Evolutionary conservation across 768 basidiomycete species (phyloP).

Genomic region (Suillus hirtellus): DNA sequence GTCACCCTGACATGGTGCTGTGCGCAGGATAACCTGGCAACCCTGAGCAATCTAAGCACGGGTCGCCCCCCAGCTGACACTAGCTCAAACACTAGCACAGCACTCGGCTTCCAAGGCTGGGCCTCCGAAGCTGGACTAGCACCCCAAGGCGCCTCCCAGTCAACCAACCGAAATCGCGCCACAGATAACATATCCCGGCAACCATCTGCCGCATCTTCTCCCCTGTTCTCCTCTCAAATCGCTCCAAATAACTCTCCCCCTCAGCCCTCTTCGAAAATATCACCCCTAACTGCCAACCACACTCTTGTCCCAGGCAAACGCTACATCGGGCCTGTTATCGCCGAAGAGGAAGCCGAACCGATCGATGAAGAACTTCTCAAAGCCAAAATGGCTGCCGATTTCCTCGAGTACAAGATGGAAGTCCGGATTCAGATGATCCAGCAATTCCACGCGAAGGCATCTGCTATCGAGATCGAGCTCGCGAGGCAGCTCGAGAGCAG

Average conservation of each 20-base stretch:
- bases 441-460: constrained; percentile 32
- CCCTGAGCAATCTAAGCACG: constrained; percentile 26
- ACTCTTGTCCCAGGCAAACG: constrained; percentile 29
- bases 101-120: constrained; percentile 31
- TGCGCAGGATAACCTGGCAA: constrained; percentile 30
- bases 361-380: constrained; percentile 29
- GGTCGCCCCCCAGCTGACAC: constrained; percentile 23
- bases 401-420: constrained; percentile 31
- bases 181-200: constrained; percentile 33
- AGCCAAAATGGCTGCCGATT: constrained; percentile 35
- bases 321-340: constrained; percentile 32
- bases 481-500: constrained; percentile 26
- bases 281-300: constrained; percentile 25
- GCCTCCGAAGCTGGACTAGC: constrained; percentile 32
- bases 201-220: constrained; percentile 18
- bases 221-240: constrained; percentile 16
- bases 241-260: constrained; percentile 33
- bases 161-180: constrained; percentile 26
- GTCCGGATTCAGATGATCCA: constrained; percentile 37
- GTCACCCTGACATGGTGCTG: constrained; percentile 3
- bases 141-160: constrained; percentile 1
- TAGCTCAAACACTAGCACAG: constrained; percentile 9
- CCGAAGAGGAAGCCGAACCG: constrained; percentile 30
- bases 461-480: constrained; percentile 32
- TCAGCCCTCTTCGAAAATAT: constrained; percentile 23